Evolutionary conservation across 2,329 filamentous ascomycete species (phyloP), one percentile per base, ranked within the genome.

Genomic region (Podosphaera fusca): DNA sequence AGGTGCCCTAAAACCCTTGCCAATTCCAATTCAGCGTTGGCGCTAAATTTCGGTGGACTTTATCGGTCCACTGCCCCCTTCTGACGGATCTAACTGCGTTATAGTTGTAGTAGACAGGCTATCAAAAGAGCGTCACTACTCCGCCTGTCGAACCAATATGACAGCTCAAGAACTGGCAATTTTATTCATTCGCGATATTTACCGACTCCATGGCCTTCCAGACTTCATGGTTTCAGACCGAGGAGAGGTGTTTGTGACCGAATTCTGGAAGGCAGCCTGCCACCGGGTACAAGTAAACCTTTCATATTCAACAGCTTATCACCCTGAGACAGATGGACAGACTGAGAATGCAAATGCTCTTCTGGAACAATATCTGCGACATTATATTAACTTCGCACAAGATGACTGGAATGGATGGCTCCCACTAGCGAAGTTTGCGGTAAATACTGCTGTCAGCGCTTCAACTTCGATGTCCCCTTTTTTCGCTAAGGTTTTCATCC

Each of bases 221-320:
- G 50, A 59, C 35, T 38, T 57, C 56, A 42, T 47, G 56, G 10
- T 60, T 62, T 46, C 62, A 58, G 61, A 56, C 58, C 47, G 21
- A 21, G 21, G 21, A 21, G 21, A 1, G 21, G 21, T 21, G 21
- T 21, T 21, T 21, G 21, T 21, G 21, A 1, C 21, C 21, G 21
- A 21, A 21, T 21, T 21, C 21, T 21, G 21, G 21, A 21, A 21
- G 21, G 38, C 50, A 6, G 46, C 21, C 21, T 21, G 21, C 21
- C 21, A 21, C 21, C 21, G 21, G 21, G 21, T 1, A 21, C 21
- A 21, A 21, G 55, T 59, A 5, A 56, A 56, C 10, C 34, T 57
- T 4, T 10, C 31, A 31, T 40, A 59, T 31, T 59, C 57, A 4
- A 59, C 57, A 8, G 55, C 57, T 9, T 61, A 58, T 50, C 55